phyloP scores from a whole-genome alignment of 257 asterid species.

The Catharanthus roseus region DNA sequence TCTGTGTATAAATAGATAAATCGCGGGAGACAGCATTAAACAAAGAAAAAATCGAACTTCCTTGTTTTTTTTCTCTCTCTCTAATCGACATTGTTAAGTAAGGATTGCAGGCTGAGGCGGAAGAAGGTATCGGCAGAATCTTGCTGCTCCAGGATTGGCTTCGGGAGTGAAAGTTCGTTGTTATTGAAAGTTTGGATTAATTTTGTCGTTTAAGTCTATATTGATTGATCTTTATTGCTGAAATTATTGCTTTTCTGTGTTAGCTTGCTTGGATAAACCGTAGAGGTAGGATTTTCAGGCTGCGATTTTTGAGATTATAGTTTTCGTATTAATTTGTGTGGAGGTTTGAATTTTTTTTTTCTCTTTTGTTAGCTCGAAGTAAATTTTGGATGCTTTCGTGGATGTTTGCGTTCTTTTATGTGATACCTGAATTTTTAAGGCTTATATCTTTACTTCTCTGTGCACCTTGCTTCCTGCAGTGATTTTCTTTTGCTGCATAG shows the following conservation, averaged over 20 bases:
- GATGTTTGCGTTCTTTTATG: too few relatives aligned
- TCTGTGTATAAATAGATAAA: neutral
- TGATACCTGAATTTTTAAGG: neutral
- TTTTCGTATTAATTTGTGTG: neutral
- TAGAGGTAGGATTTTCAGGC: neutral
- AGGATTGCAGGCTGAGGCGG: slow-evolving; percentile 10
- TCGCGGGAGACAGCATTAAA: too few relatives aligned
- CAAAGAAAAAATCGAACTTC: neutral
- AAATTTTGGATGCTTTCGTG: neutral
- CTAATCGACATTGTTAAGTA: neutral
- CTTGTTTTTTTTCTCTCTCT: neutral
- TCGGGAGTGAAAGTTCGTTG: slow-evolving; percentile 38
- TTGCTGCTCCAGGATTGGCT: slow-evolving; percentile 13
- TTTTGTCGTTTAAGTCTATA: neutral
- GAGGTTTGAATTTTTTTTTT: neutral
- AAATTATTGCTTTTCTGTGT: neutral
- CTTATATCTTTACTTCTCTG: neutral
- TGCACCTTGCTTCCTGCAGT: neutral
- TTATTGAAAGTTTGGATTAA: slow-evolving; percentile 8
- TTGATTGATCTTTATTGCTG: neutral
- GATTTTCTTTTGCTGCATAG: neutral
- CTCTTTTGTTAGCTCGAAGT: neutral
- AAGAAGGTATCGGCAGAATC: slow-evolving; percentile 15
- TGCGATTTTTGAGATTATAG: neutral
- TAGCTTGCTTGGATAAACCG: neutral